These are phyloP conservation scores for Verticillium zaregamsianum DNA, from an alignment of 2,329 filamentous ascomycete species.

Conservation along the genomic window DNA sequence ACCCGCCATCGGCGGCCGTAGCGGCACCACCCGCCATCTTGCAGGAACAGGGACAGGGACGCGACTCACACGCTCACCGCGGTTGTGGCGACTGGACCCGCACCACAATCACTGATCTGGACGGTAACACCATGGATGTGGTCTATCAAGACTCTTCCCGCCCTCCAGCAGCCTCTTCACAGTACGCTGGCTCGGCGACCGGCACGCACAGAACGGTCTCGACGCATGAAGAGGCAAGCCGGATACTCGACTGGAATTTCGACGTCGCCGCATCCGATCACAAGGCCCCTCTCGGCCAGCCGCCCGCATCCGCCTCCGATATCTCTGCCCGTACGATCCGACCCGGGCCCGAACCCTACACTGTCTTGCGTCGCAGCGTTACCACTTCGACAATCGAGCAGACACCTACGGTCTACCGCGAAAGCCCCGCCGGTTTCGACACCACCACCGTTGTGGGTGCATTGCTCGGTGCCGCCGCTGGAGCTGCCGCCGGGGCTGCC, in stretches of 20 bases:
- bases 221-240: slow-evolving; percentile 33
- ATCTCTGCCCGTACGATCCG: slow-evolving; percentile 8
- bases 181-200: slow-evolving; percentile 26
- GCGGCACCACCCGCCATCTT: not conserved
- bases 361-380: slow-evolving; percentile 24
- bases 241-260: slow-evolving; percentile 46
- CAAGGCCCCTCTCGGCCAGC: slow-evolving; percentile 1
- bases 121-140: slow-evolving; percentile 81
- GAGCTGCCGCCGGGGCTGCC: slow-evolving; percentile 61
- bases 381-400: slow-evolving; percentile 26
- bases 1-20: slow-evolving; percentile 23
- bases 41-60: not conserved
- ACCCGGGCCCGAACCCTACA: slow-evolving; percentile 18
- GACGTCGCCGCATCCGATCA: slow-evolving; percentile 30
- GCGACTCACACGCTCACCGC: slow-evolving; percentile 1
- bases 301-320: slow-evolving; percentile 14
- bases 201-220: slow-evolving; percentile 28
- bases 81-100: slow-evolving; percentile 27
- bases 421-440: slow-evolving; percentile 36
- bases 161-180: slow-evolving; percentile 24
- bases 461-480: slow-evolving; percentile 73
- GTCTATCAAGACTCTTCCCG: slow-evolving; percentile 48
- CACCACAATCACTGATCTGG: slow-evolving; percentile 68
- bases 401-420: slow-evolving; percentile 17
- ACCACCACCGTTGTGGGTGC: slow-evolving; percentile 68